These are phyloP conservation scores for Monotropa hypopitys DNA, from an alignment of 179 eudicot species.

Conservation along the genomic window DNA sequence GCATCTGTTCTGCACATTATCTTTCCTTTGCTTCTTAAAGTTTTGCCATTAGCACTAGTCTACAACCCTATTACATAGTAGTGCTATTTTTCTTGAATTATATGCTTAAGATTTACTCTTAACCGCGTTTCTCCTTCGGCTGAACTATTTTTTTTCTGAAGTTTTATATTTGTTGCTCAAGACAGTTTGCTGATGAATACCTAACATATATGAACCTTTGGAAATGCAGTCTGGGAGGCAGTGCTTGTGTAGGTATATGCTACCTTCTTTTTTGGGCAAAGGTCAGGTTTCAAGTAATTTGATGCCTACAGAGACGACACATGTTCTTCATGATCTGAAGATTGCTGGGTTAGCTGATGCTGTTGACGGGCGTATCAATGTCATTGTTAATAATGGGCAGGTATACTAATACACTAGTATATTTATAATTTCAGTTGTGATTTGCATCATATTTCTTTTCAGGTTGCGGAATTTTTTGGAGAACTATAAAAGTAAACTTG, in stretches of 20 bases:
- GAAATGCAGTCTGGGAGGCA: slow-evolving; percentile 79
- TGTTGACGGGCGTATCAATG: slow-evolving; percentile 66
- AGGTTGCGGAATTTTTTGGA: neutral
- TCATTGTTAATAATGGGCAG: slow-evolving; percentile 63
- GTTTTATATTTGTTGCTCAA: neutral
- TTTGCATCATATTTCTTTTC: neutral
- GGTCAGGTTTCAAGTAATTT: slow-evolving; percentile 22
- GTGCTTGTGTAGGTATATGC: slow-evolving; percentile 66
- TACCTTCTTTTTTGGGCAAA: slow-evolving; percentile 38
- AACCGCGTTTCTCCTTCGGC: neutral
- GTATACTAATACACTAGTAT: slow-evolving; percentile 18
- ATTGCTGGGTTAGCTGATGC: slow-evolving; percentile 80
- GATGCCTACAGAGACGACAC: slow-evolving; percentile 23
- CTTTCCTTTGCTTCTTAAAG: neutral
- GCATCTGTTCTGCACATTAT: neutral
- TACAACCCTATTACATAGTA: neutral
- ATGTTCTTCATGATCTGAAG: slow-evolving; percentile 27
- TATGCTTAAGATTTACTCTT: neutral
- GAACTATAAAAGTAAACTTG: neutral
- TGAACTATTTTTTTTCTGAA: neutral
- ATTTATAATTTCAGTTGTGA: neutral
- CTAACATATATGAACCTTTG: neutral
- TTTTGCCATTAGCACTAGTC: neutral
- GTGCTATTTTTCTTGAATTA: neutral
- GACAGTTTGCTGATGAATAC: neutral